Conservation (phyloP, 352 stramenopile species). For the Pythium aristosporum region DNA sequence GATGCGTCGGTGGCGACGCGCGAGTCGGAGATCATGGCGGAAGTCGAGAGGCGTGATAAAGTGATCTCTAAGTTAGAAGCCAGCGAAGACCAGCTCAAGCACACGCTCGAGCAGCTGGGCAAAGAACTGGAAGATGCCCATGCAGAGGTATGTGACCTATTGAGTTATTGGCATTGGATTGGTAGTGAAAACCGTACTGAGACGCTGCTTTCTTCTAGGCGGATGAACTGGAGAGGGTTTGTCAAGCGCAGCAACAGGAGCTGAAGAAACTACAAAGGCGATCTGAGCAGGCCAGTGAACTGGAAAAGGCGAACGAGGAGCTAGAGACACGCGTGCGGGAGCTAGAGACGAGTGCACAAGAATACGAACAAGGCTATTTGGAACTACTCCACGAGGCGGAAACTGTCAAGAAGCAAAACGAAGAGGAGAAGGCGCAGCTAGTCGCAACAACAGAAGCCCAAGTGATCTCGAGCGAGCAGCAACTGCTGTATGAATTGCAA, state of each 20-base stretch:
- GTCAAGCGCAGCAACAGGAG: slow-evolving; percentile 36
- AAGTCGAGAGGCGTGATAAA: slow-evolving; percentile 29
- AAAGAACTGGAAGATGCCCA: slow-evolving; percentile 55
- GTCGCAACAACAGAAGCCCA: slow-evolving; percentile 50
- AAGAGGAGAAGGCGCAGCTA: slow-evolving; percentile 53
- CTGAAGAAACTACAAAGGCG: slow-evolving; percentile 31
- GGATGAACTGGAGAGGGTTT: slow-evolving; percentile 42
- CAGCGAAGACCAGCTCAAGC: slow-evolving; percentile 32
- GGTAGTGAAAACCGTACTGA: not conserved
- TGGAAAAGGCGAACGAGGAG: slow-evolving; percentile 32
- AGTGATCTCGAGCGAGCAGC: slow-evolving; percentile 46
- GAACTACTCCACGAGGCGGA: slow-evolving; percentile 45
- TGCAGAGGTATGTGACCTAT: slow-evolving; percentile 35
- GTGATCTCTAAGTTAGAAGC: slow-evolving; percentile 32
- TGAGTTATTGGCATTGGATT: not conserved
- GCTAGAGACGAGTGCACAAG: slow-evolving; percentile 36
- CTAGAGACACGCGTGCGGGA: slow-evolving; percentile 45
- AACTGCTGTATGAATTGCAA: slow-evolving; percentile 65
- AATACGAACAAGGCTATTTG: slow-evolving; percentile 76
- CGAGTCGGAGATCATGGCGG: slow-evolving; percentile 31
- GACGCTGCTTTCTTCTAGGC: slow-evolving; percentile 22
- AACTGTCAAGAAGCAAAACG: slow-evolving; percentile 32
- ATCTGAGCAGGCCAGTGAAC: slow-evolving; percentile 31
- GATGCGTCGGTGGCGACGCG: slow-evolving; percentile 27
- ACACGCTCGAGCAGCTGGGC: slow-evolving; percentile 42